Base-by-base conservation (phyloP, 1,139 yeast species). In the Yamadazyma triangularis region DNA sequence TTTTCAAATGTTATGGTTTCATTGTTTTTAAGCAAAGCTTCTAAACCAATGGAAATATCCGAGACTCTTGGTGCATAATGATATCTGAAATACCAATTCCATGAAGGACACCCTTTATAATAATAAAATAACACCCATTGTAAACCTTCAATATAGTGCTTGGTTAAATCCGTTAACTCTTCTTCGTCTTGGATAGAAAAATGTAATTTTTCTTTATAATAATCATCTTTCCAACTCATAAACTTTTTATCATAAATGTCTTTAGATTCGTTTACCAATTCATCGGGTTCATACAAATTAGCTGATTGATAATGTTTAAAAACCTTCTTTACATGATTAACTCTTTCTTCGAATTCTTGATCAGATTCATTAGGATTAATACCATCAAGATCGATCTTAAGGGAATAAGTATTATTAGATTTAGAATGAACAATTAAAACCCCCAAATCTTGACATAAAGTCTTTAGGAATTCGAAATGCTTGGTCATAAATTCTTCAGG, bases 71-170 rank as follows among this genome's bases (percentile, higher is more conserved):
- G 97, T 9, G 97, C 76, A 56, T 89, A 89, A 56, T 89, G 96
- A 56, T 85, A 86, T 44, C 69, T 75, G 54, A 74, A 89, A 53
- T 77, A 89, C 96, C 96, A 89, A 34, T 86, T 82, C 97, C 97
- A 89, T 2, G 96, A 87, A 28, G 85, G 85, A 51, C 86, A 81
- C 14, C 96, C 97, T 45, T 75, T 74, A 51, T 87, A 89, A 56
- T 89, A 89, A 59, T 89, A 89, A 50, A 74, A 81, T 56, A 89
- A 67, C 11, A 89, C 96, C 97, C 97, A 89, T 59, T 89, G 97
- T 42, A 89, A 69, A 45, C 97, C 97, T 59, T 89, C 95, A 28
- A 89, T 68, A 51, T 88, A 89, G 55, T 87, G 89, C 44, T 79
- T 79, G n/a, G 94, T 74, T 47, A 87, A 55, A 19, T 73, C 73